Conservation (phyloP, 148 eudicot genomes). For the Gaultheria prostrata region DNA sequence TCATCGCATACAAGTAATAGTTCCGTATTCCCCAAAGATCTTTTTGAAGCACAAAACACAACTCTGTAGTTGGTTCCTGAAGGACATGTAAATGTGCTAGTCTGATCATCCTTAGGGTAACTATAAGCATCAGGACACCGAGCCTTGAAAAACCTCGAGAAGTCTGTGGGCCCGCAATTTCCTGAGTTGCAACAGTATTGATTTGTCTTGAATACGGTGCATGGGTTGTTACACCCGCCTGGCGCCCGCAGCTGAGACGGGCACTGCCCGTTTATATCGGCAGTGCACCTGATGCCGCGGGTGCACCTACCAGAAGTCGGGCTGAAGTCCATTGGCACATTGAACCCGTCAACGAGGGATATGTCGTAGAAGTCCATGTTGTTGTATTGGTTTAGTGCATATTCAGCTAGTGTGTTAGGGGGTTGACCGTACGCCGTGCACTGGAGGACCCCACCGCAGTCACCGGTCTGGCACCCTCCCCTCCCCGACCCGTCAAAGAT, state of each 20-base stretch:
- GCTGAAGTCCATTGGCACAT: conserved; percentile 21
- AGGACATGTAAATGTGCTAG: conserved; percentile 44
- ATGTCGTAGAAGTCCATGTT: too few relatives aligned
- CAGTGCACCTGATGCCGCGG: conserved; percentile 16
- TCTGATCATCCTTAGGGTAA: conserved; percentile 38
- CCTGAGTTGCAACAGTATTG: conserved; percentile 38
- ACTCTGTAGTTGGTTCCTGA: conserved; percentile 38
- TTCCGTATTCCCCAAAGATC: too few relatives aligned
- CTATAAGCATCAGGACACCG: conserved; percentile 38
- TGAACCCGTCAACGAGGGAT: too few relatives aligned
- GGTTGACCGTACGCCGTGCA: too few relatives aligned
- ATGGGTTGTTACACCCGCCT: conserved; percentile 49
- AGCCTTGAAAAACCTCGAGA: conserved; percentile 36
- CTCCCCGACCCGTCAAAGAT: too few relatives aligned
- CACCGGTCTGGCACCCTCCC: too few relatives aligned
- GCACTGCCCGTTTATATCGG: conserved; percentile 24
- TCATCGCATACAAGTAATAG: too few relatives aligned
- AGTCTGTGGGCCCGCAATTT: conserved; percentile 31
- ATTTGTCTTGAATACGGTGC: conserved; percentile 35
- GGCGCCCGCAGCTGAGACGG: conserved; percentile 21
- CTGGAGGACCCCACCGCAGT: too few relatives aligned
- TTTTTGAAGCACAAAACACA: conserved; percentile 33
- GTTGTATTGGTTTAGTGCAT: too few relatives aligned
- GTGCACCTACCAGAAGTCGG: background rate
- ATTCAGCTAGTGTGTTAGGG: too few relatives aligned